Percentiles rank a stretch among this genome's conserved stretches.
Conservation (phyloP, 2,329 filamentous ascomycete genomes). For the Diaporthe citriasiana region DNA sequence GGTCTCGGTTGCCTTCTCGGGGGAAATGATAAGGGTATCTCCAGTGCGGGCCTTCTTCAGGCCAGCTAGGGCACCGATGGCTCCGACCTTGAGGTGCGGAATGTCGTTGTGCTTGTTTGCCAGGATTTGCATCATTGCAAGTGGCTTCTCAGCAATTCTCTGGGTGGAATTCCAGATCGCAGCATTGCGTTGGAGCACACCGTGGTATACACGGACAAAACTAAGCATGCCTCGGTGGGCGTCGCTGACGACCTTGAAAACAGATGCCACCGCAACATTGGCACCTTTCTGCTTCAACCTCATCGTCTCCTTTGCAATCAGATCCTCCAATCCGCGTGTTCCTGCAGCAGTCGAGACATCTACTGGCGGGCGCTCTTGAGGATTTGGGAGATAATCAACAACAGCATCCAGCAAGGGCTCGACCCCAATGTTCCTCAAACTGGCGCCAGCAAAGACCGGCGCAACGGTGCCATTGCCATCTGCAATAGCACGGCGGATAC, state of each 20-base stretch:
- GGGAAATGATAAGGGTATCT: constrained; percentile 87
- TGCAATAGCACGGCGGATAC: constrained; percentile 80
- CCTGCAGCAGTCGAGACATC: constrained; percentile 78
- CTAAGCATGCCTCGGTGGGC: constrained; percentile 87
- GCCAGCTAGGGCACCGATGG: constrained; percentile 94
- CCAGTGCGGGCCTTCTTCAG: constrained; percentile 93
- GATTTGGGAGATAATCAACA: constrained; percentile 87
- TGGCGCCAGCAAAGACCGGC: constrained; percentile 91
- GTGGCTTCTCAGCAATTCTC: constrained; percentile 81
- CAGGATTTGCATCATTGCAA: constrained; percentile 89
- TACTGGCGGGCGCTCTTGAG: constrained; percentile 82
- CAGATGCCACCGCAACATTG: constrained; percentile 68
- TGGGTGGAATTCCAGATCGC: constrained; percentile 91
- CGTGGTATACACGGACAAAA: constrained; percentile 93
- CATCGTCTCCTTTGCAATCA: constrained; percentile 52
- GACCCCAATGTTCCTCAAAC: constrained; percentile 93
- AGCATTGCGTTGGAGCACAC: constrained; percentile 79
- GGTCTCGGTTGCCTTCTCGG: constrained; percentile 73
- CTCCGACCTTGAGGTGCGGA: constrained; percentile 82
- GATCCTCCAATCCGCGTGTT: constrained; percentile 60
- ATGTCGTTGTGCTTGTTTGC: constrained; percentile 90
- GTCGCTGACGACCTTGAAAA: constrained; percentile 97
- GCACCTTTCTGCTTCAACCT: constrained; percentile 53
- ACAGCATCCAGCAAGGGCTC: constrained; percentile 92
- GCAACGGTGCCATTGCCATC: constrained; percentile 79